These are phyloP conservation scores for Aegilops speltoides DNA, from an alignment of 176 grass and related monocot genomes.

Conservation along the genomic window DNA sequence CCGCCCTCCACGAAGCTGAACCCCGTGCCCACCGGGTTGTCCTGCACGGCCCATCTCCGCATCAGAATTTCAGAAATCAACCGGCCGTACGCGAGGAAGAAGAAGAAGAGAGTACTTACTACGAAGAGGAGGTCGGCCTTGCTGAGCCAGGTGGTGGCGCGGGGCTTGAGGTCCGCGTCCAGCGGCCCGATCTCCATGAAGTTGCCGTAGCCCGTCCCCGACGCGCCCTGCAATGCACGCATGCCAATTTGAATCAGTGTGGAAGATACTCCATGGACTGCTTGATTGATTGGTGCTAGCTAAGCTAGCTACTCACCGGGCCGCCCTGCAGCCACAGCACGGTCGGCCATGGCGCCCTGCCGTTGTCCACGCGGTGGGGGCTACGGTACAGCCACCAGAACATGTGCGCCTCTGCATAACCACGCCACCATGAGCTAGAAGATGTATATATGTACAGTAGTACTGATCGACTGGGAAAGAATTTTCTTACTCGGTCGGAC, in stretches of 20 bases:
- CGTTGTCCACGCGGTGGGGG: conserved; percentile 49
- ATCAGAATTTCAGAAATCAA: no score
- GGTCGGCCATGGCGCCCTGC: conserved; percentile 65
- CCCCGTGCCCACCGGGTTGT: conserved; percentile 88
- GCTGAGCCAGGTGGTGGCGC: conserved; percentile 63
- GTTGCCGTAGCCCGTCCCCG: conserved; percentile 72
- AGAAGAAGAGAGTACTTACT: conserved; percentile 15
- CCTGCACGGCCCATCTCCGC: conserved; percentile 28
- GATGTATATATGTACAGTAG: no score
- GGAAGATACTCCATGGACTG: neutral
- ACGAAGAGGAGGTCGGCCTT: conserved; percentile 90
- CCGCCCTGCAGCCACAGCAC: conserved; percentile 94
- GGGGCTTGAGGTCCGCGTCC: conserved; percentile 58
- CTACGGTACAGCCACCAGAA: conserved; percentile 95
- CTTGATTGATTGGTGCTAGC: no score
- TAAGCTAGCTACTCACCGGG: conserved; percentile 35
- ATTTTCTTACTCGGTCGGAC: conserved; percentile 66
- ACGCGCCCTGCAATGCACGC: conserved; percentile 46
- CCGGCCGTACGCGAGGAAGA: neutral
- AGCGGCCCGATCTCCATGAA: conserved; percentile 92
- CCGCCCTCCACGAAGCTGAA: conserved; percentile 86
- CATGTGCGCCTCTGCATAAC: conserved; percentile 79
- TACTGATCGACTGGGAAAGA: neutral
- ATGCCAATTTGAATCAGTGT: neutral
- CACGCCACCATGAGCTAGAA: neutral